Percentiles rank a stretch among this genome's conserved stretches.
phyloP scores from a whole-genome alignment of 495 filamentous ascomycete species.

The Bacidia rubella region DNA sequence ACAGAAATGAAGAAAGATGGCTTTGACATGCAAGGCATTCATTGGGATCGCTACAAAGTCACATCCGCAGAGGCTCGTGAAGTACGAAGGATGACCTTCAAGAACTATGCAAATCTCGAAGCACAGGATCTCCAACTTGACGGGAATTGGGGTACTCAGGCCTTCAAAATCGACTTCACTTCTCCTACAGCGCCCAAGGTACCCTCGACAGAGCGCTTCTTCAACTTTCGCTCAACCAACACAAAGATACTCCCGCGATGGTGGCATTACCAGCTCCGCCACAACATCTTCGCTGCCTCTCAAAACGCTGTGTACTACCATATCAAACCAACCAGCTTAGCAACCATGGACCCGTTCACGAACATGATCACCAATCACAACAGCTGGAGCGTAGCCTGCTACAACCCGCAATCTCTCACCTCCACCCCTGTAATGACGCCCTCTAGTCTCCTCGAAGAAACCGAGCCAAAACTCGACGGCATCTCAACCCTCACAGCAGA shows the following conservation, averaged over 20 bases:
- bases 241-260: conserved; percentile 48
- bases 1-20: conserved; percentile 41
- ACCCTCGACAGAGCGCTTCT: conserved; percentile 41
- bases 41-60: conserved; percentile 55
- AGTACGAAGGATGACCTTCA: conserved; percentile 41
- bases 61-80: conserved; percentile 45
- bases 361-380: neutral
- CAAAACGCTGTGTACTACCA: conserved; percentile 68
- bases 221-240: conserved; percentile 59
- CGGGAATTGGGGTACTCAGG: conserved; percentile 8
- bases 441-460: conserved; percentile 27
- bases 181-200: conserved; percentile 25
- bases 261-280: conserved; percentile 82
- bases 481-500: conserved; percentile 61
- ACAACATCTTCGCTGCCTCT: conserved; percentile 60
- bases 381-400: conserved; percentile 8
- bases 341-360: neutral
- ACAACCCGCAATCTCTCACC: conserved; percentile 21
- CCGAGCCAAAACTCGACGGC: conserved; percentile 17
- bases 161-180: conserved; percentile 19
- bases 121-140: conserved; percentile 10
- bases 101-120: conserved; percentile 41
- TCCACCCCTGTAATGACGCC: conserved; percentile 49
- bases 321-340: conserved; percentile 39
- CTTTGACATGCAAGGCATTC: conserved; percentile 67